These are phyloP conservation scores for Plasmodium relictum DNA, from an alignment of 169 alveolate genomes.

Conservation along the genomic window DNA sequence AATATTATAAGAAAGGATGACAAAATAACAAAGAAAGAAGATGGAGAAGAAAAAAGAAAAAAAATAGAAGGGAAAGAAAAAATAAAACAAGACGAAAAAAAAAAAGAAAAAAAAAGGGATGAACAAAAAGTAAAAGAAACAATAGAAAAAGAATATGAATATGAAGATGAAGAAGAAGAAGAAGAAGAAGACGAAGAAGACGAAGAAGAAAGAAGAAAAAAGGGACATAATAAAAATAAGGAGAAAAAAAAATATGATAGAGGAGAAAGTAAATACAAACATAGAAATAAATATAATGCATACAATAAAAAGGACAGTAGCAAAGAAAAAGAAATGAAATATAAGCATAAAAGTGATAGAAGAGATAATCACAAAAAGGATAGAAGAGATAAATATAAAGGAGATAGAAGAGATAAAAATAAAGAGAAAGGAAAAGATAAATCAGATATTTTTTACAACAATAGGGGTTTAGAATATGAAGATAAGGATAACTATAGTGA, in stretches of 20 bases:
- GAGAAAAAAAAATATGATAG: neutral
- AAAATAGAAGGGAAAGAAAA: slow-evolving; percentile 3
- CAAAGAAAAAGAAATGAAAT: neutral
- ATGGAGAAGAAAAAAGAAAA: neutral
- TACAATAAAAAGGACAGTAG: neutral
- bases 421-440: slow-evolving; percentile 10
- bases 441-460: slow-evolving; percentile 6
- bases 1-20: too few relatives aligned
- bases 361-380: neutral
- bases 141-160: neutral
- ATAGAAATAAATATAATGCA: neutral
- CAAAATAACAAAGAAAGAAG: neutral
- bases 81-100: neutral
- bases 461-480: neutral
- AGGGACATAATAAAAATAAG: neutral
- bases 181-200: neutral
- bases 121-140: neutral
- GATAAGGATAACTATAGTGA: slow-evolving; percentile 13
- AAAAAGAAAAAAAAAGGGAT: slow-evolving; percentile 12
- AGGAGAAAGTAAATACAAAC: neutral
- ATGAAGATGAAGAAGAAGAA: neutral
- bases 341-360: neutral
- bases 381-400: slow-evolving; percentile 4
- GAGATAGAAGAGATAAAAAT: neutral
- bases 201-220: neutral